Conservation (phyloP, 306 rosid genomes). For the Quercus aquifolioides region DNA sequence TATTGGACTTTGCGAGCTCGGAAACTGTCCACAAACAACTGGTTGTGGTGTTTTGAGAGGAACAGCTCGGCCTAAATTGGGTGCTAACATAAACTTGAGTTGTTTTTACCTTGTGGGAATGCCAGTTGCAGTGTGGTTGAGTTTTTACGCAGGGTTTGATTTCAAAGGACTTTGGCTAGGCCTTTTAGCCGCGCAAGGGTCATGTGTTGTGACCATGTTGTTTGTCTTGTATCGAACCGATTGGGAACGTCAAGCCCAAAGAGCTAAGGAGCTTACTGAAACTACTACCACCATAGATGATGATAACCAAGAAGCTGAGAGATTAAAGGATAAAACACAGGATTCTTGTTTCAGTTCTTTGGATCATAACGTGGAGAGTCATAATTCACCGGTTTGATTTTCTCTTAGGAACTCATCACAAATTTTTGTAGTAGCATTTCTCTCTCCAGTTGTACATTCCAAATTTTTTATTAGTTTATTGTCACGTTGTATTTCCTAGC, state of each 20-base stretch:
- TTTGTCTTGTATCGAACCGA: slow-evolving; percentile 59
- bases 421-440: too few species aligned
- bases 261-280: slow-evolving; percentile 67
- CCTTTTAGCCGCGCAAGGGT: slow-evolving; percentile 70
- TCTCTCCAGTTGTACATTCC: too few species aligned
- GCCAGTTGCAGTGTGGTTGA: slow-evolving; percentile 75
- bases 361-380: neutral
- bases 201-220: slow-evolving; percentile 74
- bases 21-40: slow-evolving; percentile 91
- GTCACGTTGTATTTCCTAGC: too few species aligned
- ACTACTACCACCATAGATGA: slow-evolving; percentile 20
- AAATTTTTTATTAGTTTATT: too few species aligned
- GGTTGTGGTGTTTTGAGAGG: slow-evolving; percentile 91
- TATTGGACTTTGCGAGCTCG: slow-evolving; percentile 81
- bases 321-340: neutral
- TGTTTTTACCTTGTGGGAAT: slow-evolving; percentile 89
- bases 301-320: neutral
- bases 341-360: neutral
- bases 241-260: slow-evolving; percentile 62
- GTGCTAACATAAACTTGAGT: slow-evolving; percentile 76
- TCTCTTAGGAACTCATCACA: too few species aligned
- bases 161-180: slow-evolving; percentile 88
- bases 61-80: slow-evolving; percentile 76
- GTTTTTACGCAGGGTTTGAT: slow-evolving; percentile 68
- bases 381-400: slow-evolving; percentile 35